phyloP scores from a whole-genome alignment of 257 asterid genomes.

The Ocimum tenuiflorum region DNA sequence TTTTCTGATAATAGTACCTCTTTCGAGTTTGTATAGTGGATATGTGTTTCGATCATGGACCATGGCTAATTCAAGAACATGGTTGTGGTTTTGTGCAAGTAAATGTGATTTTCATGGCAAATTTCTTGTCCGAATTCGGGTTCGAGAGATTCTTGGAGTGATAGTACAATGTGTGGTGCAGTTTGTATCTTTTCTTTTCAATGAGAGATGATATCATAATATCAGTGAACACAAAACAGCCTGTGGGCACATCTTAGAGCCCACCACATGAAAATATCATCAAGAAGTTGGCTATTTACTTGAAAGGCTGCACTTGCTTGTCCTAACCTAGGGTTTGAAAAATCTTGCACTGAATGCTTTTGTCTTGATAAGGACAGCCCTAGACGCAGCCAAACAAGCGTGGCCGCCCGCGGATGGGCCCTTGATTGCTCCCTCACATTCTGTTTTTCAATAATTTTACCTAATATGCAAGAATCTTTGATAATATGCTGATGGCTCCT shows the following conservation, averaged over 20 bases:
- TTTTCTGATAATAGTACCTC: too few relatives aligned
- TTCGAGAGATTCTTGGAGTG: slow-evolving; percentile 17
- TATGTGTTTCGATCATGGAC: neutral
- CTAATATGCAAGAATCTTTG: neutral
- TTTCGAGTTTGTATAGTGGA: too few relatives aligned
- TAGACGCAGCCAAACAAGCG: slow-evolving; percentile 7
- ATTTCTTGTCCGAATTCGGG: slow-evolving; percentile 17
- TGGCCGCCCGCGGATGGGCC: neutral
- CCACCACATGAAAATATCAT: slow-evolving; percentile 29
- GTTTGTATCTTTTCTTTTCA: slow-evolving; percentile 2
- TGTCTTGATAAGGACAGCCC: slow-evolving; percentile 4
- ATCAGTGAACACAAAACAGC: slow-evolving; percentile 26
- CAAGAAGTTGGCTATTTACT: slow-evolving; percentile 19
- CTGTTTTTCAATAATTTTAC: neutral
- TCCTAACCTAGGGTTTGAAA: slow-evolving; percentile 21
- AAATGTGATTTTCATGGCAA: slow-evolving; percentile 20
- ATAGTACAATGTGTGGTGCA: slow-evolving; percentile 45
- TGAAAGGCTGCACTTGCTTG: slow-evolving; percentile 28
- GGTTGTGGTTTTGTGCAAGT: slow-evolving; percentile 13
- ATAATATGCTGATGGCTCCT: neutral
- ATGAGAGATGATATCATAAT: slow-evolving; percentile 16
- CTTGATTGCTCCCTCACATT: slow-evolving; percentile 1
- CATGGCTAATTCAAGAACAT: neutral
- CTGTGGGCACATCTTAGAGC: slow-evolving; percentile 17
- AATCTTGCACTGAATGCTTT: neutral